Base-by-base conservation (phyloP, 352 stramenopile species). In the Halophytophthora polymorphica region DNA sequence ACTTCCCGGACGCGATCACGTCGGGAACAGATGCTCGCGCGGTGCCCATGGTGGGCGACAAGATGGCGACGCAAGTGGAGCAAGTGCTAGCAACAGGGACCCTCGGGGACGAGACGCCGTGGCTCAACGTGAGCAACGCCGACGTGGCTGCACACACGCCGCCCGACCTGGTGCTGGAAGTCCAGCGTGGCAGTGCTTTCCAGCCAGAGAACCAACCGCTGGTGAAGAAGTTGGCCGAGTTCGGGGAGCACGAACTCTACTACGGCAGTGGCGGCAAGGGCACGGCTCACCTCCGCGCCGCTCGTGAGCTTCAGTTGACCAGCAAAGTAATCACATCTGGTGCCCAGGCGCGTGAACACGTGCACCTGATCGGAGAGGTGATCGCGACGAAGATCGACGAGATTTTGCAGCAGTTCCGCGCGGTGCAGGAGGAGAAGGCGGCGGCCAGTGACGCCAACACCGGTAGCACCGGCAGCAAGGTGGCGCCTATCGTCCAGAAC, bases 301-400 rank as follows among this genome's bases (percentile, higher is more conserved):
- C 81, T 1, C 69, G 65, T 12, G 69, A 88, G 45, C 77, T 92
- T 57, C 78, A 85, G 55, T 67, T 83, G 19, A 39, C 62, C 1
- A 61, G 75, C 13, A 49, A 67, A 21, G 58, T 76, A 13, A 80
- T 92, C 41, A 73, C 66, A 25, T 85, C 74, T 31, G 74, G 69
- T 0, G 66, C 55, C 15, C 67, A 69, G 15, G 78, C 81, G n/a
- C 61, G 63, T 4, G 61, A 60, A 6, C 40, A 52, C n/a, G 64
- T 86, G 12, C 65, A 66, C 33, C 66, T 85, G 28, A 77, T 92
- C 36, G 81, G 81, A 31, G 63, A 79, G n/a, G 74, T 88, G 22
- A 77, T 92, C 19, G 68, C 75, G 2, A 71, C 87, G 33, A 92
- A 92, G 61, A 88, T 92, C 33, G 74, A 92, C 18, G 78, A 92